Evolutionary conservation across 2,329 filamentous ascomycete species (phyloP).

Genomic region (Grosmannia clavigera): DNA sequence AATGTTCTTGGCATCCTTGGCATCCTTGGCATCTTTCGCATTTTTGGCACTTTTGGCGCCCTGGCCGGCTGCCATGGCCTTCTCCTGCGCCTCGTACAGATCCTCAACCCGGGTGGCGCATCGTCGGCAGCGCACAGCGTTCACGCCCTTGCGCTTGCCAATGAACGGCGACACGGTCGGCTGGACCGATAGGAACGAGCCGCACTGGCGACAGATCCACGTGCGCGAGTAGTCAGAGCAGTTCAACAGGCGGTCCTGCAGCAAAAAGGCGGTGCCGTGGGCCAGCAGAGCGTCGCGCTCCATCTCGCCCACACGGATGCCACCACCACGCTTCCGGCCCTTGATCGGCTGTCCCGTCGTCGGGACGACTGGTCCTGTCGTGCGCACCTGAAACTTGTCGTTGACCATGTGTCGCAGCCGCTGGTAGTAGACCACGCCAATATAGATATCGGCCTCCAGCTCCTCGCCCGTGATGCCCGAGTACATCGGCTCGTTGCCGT

Average conservation of each 20-base stretch:
- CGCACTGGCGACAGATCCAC: slow-evolving; percentile 82
- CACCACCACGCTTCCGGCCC: slow-evolving; percentile 87
- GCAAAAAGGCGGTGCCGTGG: slow-evolving; percentile 85
- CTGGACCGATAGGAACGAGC: slow-evolving; percentile 81
- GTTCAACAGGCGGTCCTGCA: slow-evolving; percentile 93
- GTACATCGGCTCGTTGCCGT: slow-evolving; percentile 98
- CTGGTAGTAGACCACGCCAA: slow-evolving; percentile 97
- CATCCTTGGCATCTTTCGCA: slow-evolving; percentile 17
- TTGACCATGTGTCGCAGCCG: slow-evolving; percentile 98
- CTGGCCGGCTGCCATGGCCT: slow-evolving; percentile 36
- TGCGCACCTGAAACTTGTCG: slow-evolving; percentile 97
- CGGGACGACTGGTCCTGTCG: slow-evolving; percentile 81
- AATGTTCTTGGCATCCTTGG: slow-evolving; percentile 32
- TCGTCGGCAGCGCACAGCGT: slow-evolving; percentile 63
- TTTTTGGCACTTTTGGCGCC: slow-evolving; percentile 23
- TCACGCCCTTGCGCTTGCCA: slow-evolving; percentile 52
- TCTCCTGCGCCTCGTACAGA: slow-evolving; percentile 20
- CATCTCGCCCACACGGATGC: slow-evolving; percentile 99
- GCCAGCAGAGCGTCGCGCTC: slow-evolving; percentile 91
- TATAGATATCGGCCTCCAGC: slow-evolving; percentile 87
- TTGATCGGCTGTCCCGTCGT: slow-evolving; percentile 95
- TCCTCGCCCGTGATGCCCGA: slow-evolving; percentile 93
- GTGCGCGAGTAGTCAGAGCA: slow-evolving; percentile 87
- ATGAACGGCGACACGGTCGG: slow-evolving; percentile 58
- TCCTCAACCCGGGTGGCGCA: slow-evolving; percentile 55